A percentile compares a stretch with the other conserved stretches of the same genome.
phyloP scores from a whole-genome alignment of 192 early-diverging fungal genomes.

The Rhizophagus sp. region DNA sequence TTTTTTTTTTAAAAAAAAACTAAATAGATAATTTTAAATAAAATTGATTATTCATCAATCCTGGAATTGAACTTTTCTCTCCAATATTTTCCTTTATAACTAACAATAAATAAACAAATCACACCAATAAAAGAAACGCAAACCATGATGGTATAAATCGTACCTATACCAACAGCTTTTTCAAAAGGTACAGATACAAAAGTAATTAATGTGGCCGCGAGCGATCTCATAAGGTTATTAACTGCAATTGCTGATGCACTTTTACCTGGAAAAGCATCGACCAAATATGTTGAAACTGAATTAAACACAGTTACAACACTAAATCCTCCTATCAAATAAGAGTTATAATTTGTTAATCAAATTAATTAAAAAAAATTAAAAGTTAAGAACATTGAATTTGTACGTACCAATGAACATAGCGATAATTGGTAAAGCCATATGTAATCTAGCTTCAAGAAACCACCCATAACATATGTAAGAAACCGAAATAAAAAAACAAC shows the following conservation, averaged over 20 bases:
- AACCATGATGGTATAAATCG: neutral
- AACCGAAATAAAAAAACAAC: neutral
- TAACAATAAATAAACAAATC: neutral
- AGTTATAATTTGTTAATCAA: neutral
- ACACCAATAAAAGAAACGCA: neutral
- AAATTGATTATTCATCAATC: too few species aligned
- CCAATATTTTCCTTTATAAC: neutral
- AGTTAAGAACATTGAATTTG: neutral
- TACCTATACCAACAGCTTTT: neutral
- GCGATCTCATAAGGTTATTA: slow-evolving; percentile 6
- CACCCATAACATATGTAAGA: neutral
- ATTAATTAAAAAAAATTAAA: neutral
- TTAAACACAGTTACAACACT: neutral
- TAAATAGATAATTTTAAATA: too few species aligned
- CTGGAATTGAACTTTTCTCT: neutral
- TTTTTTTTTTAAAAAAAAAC: too few species aligned
- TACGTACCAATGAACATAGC: slow-evolving; percentile 13
- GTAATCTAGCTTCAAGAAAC: neutral
- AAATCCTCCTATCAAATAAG: neutral
- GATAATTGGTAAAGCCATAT: neutral
- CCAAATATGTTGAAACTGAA: neutral
- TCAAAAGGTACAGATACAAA: neutral
- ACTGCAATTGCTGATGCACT: slow-evolving; percentile 15
- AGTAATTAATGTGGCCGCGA: neutral
- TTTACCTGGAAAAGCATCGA: slow-evolving; percentile 13